Base-by-base conservation (phyloP, 805 yeast genomes). In the Metschnikowia picachoensis region DNA sequence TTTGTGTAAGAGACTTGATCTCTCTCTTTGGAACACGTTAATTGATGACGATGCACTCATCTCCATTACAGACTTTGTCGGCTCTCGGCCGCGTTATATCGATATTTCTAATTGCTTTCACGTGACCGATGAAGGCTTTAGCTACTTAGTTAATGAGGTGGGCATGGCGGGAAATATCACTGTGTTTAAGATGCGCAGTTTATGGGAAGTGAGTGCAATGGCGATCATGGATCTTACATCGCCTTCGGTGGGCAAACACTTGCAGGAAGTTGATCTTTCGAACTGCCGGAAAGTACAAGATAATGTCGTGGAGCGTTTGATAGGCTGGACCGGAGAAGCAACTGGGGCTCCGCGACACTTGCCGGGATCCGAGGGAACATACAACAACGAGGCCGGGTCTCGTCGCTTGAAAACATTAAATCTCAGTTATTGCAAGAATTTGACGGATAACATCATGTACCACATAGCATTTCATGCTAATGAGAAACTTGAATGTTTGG, bases 201-300 rank as follows among this genome's bases (percentile, higher is more conserved):
- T 79, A 39, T 85, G 92, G 92, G 87, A 83, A 54, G 80, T 86
- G 8, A 78, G 83, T 48, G 87, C 89, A 2, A 82, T 84, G 87
- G 86, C 91, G 2, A 83, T 85, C 29, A 83, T 85, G 89, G 92
- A 86, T 60, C 63, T 85, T 35, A 77, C 88, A 1, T 81, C 78
- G 1, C 83, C 84, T 0, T 73, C 78, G 53, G 80, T 84, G 30
- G 90, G 90, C 8, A 68, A 72, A 30, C 64, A 74, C 50, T 64
- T 86, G 33, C 79, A 73, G 44, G 81, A 78, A 43, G 67, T 86
- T 16, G 89, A 85, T 60, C 67, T 86, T 36, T 76, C 87, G 9
- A 85, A 86, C 61, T 86, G 92, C 55, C 68, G 90, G 17, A 83
- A 82, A 54, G 88, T 85, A 1, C 71, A 81, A 41, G 94, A 86